These are phyloP conservation scores for Naganishia randhawae DNA, from an alignment of 768 basidiomycete genomes.

Conservation along the genomic window DNA sequence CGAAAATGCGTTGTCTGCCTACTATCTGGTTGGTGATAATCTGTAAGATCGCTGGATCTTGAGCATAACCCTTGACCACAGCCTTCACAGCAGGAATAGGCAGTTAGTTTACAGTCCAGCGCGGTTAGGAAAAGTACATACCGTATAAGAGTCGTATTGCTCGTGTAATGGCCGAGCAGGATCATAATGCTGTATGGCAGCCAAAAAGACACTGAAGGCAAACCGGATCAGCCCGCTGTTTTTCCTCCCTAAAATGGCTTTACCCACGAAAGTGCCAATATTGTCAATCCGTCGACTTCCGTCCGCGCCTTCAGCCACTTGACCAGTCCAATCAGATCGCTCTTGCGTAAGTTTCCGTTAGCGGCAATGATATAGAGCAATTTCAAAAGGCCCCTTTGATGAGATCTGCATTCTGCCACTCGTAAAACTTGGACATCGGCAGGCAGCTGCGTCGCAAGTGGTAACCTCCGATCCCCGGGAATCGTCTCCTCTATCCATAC, in stretches of 20 bases:
- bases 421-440: slow-evolving; percentile 14
- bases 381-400: slow-evolving; percentile 16
- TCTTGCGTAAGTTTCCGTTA: slow-evolving; percentile 6
- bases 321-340: slow-evolving; percentile 23
- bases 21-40: slow-evolving; percentile 27
- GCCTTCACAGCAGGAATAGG: not conserved
- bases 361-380: slow-evolving; percentile 21
- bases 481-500: slow-evolving; percentile 23
- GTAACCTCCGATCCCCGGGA: slow-evolving; percentile 15
- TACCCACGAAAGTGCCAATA: slow-evolving; percentile 27
- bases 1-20: not conserved
- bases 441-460: not conserved
- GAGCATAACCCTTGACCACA: slow-evolving; percentile 7
- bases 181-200: slow-evolving; percentile 23
- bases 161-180: slow-evolving; percentile 10
- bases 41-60: slow-evolving; percentile 18
- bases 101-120: not conserved
- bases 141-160: slow-evolving; percentile 9
- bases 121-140: not conserved
- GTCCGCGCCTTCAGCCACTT: slow-evolving; percentile 25
- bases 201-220: slow-evolving; percentile 19
- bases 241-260: not conserved
- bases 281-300: slow-evolving; percentile 23
- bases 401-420: slow-evolving; percentile 4
- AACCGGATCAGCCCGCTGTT: not conserved